Conservation (phyloP, 148 eudicot species). For the Chenopodium formosanum region DNA sequence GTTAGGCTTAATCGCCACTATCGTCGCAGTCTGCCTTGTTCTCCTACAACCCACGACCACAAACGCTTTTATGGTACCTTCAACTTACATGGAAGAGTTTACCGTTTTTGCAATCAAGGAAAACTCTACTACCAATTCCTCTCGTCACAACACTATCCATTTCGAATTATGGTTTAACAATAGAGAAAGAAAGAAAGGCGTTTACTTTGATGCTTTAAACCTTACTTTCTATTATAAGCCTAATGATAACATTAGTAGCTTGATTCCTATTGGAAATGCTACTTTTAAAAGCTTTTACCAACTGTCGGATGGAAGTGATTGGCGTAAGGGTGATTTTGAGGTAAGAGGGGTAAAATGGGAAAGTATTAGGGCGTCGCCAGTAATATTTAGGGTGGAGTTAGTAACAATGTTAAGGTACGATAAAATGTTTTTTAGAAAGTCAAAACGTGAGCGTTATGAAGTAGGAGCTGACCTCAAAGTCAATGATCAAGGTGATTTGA, state of each 20-base stretch:
- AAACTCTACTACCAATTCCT: not conserved
- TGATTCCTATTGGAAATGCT: conserved; percentile 12
- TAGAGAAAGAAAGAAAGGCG: conserved; percentile 19
- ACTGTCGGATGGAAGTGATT: not conserved
- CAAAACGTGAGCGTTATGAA: conserved; percentile 40
- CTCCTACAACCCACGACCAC: not conserved
- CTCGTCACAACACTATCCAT: conserved; percentile 34
- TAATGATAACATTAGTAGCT: not conserved
- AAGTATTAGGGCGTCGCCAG: conserved; percentile 14
- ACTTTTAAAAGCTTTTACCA: conserved; percentile 15
- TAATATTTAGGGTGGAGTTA: conserved; percentile 52
- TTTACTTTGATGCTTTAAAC: conserved; percentile 17
- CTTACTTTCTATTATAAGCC: conserved; percentile 26
- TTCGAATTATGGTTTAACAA: conserved; percentile 51
- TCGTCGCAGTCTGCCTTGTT: not conserved
- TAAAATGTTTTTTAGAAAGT: conserved; percentile 47
- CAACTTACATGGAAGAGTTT: not conserved
- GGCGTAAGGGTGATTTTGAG: conserved; percentile 2
- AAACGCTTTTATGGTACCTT: not conserved
- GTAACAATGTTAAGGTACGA: conserved; percentile 54
- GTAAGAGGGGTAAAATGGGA: conserved; percentile 34
- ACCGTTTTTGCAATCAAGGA: not conserved
- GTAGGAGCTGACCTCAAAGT: conserved; percentile 51
- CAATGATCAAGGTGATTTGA: conserved; percentile 35
- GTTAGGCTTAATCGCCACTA: not conserved